Base-by-base conservation (phyloP, 768 basidiomycete species). In the Mycena pura region DNA sequence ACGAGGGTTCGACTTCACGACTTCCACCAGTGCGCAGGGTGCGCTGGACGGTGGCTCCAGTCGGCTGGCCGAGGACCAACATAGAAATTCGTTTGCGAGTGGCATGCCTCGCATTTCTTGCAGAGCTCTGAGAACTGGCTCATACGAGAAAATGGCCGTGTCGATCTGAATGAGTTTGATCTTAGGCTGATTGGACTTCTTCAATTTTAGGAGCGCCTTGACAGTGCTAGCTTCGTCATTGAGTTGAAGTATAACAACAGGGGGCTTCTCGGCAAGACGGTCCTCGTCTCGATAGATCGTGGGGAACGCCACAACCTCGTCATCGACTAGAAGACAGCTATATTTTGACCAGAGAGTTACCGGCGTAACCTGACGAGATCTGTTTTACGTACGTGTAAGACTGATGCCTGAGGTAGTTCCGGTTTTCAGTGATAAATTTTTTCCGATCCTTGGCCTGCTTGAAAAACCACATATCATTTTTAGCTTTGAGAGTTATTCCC, bases 91-190 rank as follows among this genome's bases (percentile, higher is more conserved):
- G 3, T 74, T 67, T 0, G 77, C 70, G 3, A 90, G 74, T 0
- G 86, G 82, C 5, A 89, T 67, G 0, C 57, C 58, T 6, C 67
- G 76, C 57, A 77, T 80, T 17, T 75, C 66, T 69, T 90, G 82
- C 24, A 91, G 74, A 1, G 80, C 83, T 41, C 72, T 80, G n/a
- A 91, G 77, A 24, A 90, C 77, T 2, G 87, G 87, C 64, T 87
- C 83, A 57, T 83, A 90, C 0, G 88, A 75, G 66, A 88, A 90
- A 6, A 88, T 70, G 0, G 86, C 85, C 0, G 84, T 84, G 65
- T 89, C 82, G 24, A 88, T 84, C 56, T 84, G 84, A 22, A 90
- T 62, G 25, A 89, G 77, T 24, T 77, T 75, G 27, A 85, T 65
- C 6, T 73, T 25, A 10, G 64, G 64, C 15, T 36, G 53, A 14